These are phyloP conservation scores for Globisporangium sylvaticum DNA, from an alignment of 352 stramenopile genomes.

Conservation along the genomic window DNA sequence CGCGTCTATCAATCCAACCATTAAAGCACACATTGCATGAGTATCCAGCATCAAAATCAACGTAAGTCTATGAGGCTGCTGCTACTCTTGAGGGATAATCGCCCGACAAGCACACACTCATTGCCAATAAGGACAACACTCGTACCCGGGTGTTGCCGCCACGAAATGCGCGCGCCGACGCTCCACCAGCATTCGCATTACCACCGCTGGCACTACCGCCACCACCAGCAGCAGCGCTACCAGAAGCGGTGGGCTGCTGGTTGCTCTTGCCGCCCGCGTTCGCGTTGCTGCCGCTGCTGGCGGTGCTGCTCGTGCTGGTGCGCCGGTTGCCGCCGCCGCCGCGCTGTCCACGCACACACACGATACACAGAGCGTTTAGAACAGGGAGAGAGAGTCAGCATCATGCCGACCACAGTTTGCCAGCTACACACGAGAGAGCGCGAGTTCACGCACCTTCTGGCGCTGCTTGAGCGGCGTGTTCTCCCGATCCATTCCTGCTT, in stretches of 20 bases:
- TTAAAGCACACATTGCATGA: background rate
- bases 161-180: conserved; percentile 24
- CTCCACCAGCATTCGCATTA: conserved; percentile 2
- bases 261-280: background rate
- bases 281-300: background rate
- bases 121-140: no score
- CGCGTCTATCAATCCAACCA: conserved; percentile 18
- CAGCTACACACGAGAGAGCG: no score
- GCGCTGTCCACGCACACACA: conserved; percentile 10
- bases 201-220: background rate
- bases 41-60: background rate
- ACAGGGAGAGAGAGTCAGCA: no score
- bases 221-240: background rate
- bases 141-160: conserved; percentile 21
- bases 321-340: conserved; percentile 26
- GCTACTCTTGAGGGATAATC: background rate
- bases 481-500: conserved; percentile 57
- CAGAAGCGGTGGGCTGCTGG: background rate
- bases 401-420: no score
- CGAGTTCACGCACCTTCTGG: no score
- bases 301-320: conserved; percentile 18
- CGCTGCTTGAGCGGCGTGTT: conserved; percentile 72
- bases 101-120: background rate
- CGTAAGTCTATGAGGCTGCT: background rate
- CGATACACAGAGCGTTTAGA: no score